Base-by-base conservation (phyloP, 805 yeast genomes). In the Lachancea waltii region DNA sequence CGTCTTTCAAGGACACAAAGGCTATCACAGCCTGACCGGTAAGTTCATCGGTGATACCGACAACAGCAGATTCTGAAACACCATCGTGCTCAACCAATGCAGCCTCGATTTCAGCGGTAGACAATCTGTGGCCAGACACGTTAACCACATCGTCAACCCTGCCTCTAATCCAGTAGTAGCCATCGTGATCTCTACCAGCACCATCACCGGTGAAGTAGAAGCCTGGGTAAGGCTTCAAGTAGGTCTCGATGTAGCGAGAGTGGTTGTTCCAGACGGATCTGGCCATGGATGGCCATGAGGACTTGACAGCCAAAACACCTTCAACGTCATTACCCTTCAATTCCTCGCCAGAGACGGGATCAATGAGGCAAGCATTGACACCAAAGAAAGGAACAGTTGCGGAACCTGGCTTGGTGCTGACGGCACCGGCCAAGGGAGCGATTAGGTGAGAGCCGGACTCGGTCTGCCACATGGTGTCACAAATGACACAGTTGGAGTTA, bases 381-480 rank as follows among this genome's bases (percentile, higher is more conserved):
- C 98, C 98, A 60, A 92, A 92, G 74, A 90, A 89, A 49, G 98
- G 98, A 47, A 85, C 73, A 22, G 97, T 82, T 20, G 97, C 97
- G 36, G 95, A 82, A 50, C 98, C 98, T 17, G 98, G 97, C 65
- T 92, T 92, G 47, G 92, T 84, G 53, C 95, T 94, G 30, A 90
- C 79, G 27, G 83, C 81, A 61, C 98, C 97, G 13, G 97, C 95
- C 53, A 92, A 65, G 46, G 97, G 95, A 31, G 96, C 82, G 62
- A 92, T 82, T 62, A 92, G 72, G 60, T 90, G 97, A 24, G 96
- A 83, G 40, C 98, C 98, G 10, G 95, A 81, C 69, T 92, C 98
- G 26, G 97, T 92, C 70, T 89, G 96, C 98, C 98, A 92, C 75
- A 87, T 87, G 32, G 98, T 92, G 67, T 92, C 98, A 54, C 85